phyloP scores from a whole-genome alignment of 2,329 filamentous ascomycete genomes.

The Falciphora oryzae region DNA sequence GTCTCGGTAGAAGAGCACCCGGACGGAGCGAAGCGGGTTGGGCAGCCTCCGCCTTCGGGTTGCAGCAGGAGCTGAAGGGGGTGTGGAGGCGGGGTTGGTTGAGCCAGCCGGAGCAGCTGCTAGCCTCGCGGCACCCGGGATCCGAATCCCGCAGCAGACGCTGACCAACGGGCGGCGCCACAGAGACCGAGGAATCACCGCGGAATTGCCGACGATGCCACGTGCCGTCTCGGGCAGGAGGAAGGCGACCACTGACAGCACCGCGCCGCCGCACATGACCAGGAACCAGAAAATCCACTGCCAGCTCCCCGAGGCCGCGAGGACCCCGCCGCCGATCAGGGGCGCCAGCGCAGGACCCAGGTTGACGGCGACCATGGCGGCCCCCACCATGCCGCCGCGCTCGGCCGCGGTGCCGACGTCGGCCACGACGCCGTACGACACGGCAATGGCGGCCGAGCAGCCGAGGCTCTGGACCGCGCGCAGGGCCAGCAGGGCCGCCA shows the following conservation, averaged over 20 bases:
- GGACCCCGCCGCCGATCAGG: conserved; percentile 27
- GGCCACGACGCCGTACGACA: conserved; percentile 7
- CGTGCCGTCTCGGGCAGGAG: conserved; percentile 49
- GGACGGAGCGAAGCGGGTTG: conserved; percentile 2
- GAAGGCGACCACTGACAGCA: conserved; percentile 30
- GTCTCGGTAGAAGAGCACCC: conserved; percentile 2
- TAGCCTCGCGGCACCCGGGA: not conserved
- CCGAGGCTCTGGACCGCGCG: conserved; percentile 45
- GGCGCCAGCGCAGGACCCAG: conserved; percentile 39
- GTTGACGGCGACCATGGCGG: conserved; percentile 36
- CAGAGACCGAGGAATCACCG: conserved; percentile 33
- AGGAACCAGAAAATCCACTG: conserved; percentile 51
- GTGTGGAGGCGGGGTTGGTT: too few species aligned
- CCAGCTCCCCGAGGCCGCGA: conserved; percentile 34
- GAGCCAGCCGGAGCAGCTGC: too few species aligned
- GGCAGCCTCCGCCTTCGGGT: conserved; percentile 1
- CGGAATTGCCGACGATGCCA: conserved; percentile 40
- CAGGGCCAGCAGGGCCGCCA: conserved; percentile 40
- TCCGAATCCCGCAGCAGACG: not conserved
- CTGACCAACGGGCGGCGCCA: not conserved
- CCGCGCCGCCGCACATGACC: conserved; percentile 33
- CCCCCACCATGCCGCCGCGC: conserved; percentile 47
- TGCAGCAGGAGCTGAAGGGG: too few species aligned
- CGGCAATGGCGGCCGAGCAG: not conserved
- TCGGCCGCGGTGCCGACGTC: conserved; percentile 53